phyloP scores from a whole-genome alignment of 345 rosid genomes.

The Brassica cretica region DNA sequence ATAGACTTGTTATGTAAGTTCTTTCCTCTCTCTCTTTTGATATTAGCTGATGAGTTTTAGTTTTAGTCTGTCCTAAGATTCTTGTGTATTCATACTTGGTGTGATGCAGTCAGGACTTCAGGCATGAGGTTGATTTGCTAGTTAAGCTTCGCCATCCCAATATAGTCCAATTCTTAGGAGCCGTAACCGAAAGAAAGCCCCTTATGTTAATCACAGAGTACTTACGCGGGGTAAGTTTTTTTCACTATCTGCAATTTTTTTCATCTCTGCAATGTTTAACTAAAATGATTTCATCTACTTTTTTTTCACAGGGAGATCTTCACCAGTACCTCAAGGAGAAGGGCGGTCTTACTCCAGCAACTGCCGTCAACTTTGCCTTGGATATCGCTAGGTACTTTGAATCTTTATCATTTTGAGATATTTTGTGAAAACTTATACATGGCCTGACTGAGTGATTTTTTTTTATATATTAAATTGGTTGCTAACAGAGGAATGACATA shows the following conservation, averaged over 20 bases:
- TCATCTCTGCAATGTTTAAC: constrained; percentile 4
- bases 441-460: constrained; percentile 18
- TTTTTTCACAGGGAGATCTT: constrained; percentile 79
- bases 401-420: background rate
- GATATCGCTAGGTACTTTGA: constrained; percentile 81
- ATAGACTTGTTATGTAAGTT: constrained; percentile 94
- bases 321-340: constrained; percentile 94
- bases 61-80: constrained; percentile 2
- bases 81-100: constrained; percentile 3
- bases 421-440: constrained; percentile 5
- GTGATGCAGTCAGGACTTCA: constrained; percentile 89
- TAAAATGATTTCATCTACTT: constrained; percentile 7
- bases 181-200: constrained; percentile 99
- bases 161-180: constrained; percentile 96
- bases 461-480: background rate
- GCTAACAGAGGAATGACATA: constrained; percentile 91
- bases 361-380: constrained; percentile 88
- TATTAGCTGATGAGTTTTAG: background rate
- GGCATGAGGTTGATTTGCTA: constrained; percentile 95
- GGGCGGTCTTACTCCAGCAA: constrained; percentile 82
- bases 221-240: constrained; percentile 75
- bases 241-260: constrained; percentile 13
- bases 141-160: constrained; percentile 99
- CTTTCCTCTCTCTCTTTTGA: background rate
- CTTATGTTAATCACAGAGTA: constrained; percentile 95